Evolutionary conservation across 805 yeast species (phyloP).

Genomic region (Candida oleophila): DNA sequence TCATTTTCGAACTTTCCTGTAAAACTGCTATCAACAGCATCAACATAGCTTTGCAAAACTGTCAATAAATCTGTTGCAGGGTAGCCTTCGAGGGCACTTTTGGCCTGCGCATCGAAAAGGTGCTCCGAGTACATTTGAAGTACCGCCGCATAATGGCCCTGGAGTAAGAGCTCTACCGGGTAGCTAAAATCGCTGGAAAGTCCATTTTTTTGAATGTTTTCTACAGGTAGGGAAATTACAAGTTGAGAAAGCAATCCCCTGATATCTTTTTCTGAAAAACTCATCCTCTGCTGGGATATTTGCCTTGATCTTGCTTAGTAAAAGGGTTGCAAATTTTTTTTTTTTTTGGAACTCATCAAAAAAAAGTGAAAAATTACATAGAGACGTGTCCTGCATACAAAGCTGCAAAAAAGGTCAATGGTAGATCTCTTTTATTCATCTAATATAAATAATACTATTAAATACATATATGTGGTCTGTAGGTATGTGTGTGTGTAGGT

Average conservation of each 20-base stretch:
- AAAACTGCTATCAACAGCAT: conserved; percentile 8
- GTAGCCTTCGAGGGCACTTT: conserved; percentile 15
- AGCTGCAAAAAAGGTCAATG: background rate
- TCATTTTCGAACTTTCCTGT: conserved; percentile 9
- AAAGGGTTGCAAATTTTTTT: background rate
- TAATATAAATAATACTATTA: background rate
- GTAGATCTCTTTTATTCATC: background rate
- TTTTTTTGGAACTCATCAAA: background rate
- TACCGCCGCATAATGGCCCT: conserved; percentile 26
- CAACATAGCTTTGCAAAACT: conserved; percentile 14
- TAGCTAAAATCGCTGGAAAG: conserved; percentile 7
- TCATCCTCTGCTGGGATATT: background rate
- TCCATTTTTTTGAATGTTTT: conserved; percentile 2
- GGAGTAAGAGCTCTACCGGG: conserved; percentile 17
- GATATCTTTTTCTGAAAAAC: background rate
- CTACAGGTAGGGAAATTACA: conserved; percentile 10
- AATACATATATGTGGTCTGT: background rate
- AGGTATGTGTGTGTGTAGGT: background rate
- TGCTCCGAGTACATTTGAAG: conserved; percentile 11
- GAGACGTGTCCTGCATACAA: background rate
- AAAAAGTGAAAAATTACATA: too few species aligned
- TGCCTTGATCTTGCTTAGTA: background rate
- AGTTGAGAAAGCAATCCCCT: conserved; percentile 11
- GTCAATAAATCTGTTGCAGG: conserved; percentile 19
- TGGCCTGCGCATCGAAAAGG: conserved; percentile 11